phyloP scores from a whole-genome alignment of 1,139 yeast species.

The Suhomyces panamericanus region DNA sequence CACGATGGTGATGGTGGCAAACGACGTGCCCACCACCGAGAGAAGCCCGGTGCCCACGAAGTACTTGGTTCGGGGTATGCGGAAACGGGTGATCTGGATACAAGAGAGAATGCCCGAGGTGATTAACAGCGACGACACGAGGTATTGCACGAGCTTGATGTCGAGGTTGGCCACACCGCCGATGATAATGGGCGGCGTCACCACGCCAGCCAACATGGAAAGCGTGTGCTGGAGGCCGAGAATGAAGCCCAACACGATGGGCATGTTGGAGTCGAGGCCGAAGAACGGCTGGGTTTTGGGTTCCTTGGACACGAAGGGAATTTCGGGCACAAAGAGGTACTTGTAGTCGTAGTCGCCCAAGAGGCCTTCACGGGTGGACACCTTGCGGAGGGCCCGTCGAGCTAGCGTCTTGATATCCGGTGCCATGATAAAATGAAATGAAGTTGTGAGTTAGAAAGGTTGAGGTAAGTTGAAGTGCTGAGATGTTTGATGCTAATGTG shows the following conservation, averaged over 20 bases:
- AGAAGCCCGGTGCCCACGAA: slow-evolving; percentile 84
- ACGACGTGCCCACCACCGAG: slow-evolving; percentile 87
- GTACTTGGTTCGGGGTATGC: slow-evolving; percentile 68
- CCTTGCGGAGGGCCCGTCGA: slow-evolving; percentile 36
- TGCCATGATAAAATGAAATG: background rate
- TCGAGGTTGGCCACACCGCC: slow-evolving; percentile 60
- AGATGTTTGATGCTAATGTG: no score
- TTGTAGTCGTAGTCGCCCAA: slow-evolving; percentile 83
- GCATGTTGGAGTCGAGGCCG: slow-evolving; percentile 76
- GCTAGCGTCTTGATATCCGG: slow-evolving; percentile 18
- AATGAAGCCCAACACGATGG: slow-evolving; percentile 67
- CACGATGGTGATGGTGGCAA: slow-evolving; percentile 83
- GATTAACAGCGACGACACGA: slow-evolving; percentile 77
- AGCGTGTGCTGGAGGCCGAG: slow-evolving; percentile 85
- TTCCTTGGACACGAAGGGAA: slow-evolving; percentile 61
- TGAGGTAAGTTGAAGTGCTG: background rate
- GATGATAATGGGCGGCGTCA: slow-evolving; percentile 80
- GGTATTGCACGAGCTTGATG: slow-evolving; percentile 54
- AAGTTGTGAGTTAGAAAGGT: background rate
- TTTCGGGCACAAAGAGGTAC: slow-evolving; percentile 70
- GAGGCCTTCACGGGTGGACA: slow-evolving; percentile 73
- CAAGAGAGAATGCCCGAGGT: slow-evolving; percentile 72
- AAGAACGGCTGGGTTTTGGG: slow-evolving; percentile 73
- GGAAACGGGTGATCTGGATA: slow-evolving; percentile 80
- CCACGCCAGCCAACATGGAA: slow-evolving; percentile 89